Conservation (phyloP, 208 protist species). For the Crithidia thermophila region DNA sequence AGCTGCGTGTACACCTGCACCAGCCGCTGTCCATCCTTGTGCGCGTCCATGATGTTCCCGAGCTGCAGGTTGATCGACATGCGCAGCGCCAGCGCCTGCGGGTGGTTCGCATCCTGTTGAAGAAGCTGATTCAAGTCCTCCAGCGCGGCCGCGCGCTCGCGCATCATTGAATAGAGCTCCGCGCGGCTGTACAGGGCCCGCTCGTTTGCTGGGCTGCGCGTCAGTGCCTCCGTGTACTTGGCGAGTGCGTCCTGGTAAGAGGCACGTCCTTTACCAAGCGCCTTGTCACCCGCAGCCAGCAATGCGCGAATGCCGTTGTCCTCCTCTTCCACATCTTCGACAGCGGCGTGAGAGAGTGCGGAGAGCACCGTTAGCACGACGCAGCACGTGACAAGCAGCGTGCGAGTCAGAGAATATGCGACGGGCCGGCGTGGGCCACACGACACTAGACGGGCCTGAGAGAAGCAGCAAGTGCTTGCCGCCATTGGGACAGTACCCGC, state of each 20-base stretch:
- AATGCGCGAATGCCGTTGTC: constrained; percentile 56
- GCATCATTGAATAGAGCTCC: constrained; percentile 74
- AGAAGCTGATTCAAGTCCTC: constrained; percentile 69
- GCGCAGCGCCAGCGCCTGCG: constrained; percentile 54
- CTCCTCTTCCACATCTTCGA: constrained; percentile 23
- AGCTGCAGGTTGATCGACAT: constrained; percentile 55
- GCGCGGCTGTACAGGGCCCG: constrained; percentile 82
- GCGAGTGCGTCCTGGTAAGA: constrained; percentile 85
- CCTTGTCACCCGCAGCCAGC: constrained; percentile 69
- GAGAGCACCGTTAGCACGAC: no score
- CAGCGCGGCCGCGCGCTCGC: constrained; percentile 42
- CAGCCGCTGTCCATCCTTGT: constrained; percentile 46
- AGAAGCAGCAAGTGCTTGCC: no score
- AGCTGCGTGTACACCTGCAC: constrained; percentile 38
- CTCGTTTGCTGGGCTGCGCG: constrained; percentile 55
- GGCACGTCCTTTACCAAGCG: constrained; percentile 57
- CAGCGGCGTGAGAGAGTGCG: not conserved
- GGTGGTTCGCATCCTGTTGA: constrained; percentile 37
- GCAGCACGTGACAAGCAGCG: no score
- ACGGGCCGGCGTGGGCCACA: no score
- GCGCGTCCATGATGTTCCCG: constrained; percentile 56
- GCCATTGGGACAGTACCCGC: no score
- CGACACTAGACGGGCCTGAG: no score
- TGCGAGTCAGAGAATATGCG: no score
- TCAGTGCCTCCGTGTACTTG: constrained; percentile 81